phyloP scores from a whole-genome alignment of 805 yeast species.

The Myxozyma geophila region DNA sequence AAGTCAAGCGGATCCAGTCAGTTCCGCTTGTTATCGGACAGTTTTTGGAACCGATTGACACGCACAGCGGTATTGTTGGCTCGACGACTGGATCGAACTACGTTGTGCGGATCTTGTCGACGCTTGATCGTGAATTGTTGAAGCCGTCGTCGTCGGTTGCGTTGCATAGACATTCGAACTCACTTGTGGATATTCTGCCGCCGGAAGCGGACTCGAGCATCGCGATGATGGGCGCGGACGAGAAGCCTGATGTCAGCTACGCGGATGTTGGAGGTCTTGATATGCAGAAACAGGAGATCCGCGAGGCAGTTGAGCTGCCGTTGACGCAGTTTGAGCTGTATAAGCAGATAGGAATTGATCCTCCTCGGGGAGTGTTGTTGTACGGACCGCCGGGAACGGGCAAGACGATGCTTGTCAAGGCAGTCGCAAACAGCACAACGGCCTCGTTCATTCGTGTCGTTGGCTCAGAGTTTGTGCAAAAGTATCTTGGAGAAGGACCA shows the following conservation, averaged over 20 bases:
- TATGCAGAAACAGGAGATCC: conserved; percentile 98
- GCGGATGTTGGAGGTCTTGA: conserved; percentile 99
- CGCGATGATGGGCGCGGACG: conserved; percentile 91
- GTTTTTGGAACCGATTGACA: conserved; percentile 95
- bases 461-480: conserved; percentile 98
- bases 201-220: conserved; percentile 98
- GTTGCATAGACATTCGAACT: conserved; percentile 96
- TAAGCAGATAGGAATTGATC: conserved; percentile 95
- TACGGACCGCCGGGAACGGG: conserved; percentile 99
- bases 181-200: conserved; percentile 94
- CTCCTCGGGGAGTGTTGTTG: conserved; percentile 95
- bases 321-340: conserved; percentile 93
- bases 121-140: conserved; percentile 90
- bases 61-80: conserved; percentile 93
- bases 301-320: conserved; percentile 98
- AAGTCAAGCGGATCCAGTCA: conserved; percentile 94
- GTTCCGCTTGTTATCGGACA: conserved; percentile 98
- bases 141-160: conserved; percentile 97
- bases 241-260: conserved; percentile 93
- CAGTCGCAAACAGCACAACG: conserved; percentile 95
- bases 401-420: conserved; percentile 97
- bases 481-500: conserved; percentile 98
- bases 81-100: conserved; percentile 97
- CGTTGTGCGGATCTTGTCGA: conserved; percentile 92
- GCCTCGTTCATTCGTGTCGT: conserved; percentile 96